Base-by-base conservation (phyloP, 2,329 filamentous ascomycete genomes). In the Pseudogymnoascus sp. region DNA sequence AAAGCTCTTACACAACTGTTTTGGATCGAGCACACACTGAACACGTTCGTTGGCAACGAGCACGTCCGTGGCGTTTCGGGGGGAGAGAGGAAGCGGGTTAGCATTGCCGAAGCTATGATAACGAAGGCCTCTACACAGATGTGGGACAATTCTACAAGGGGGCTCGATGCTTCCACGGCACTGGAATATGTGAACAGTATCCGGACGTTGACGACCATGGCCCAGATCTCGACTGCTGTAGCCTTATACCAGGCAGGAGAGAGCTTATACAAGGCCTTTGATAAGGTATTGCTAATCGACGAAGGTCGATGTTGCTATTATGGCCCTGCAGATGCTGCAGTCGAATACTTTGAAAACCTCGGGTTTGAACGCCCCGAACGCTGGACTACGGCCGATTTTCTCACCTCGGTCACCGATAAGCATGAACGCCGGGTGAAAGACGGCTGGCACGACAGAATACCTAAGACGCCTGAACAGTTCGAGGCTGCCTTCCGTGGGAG, bases 121-220 rank as follows among this genome's bases (percentile, higher is more conserved):
- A 87, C 87, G 5, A 87, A 89, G 72, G 85, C 85, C 0, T 85
- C 87, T 0, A 86, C 92, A 1, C 84, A 89, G 35, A 87, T 86
- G 65, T 92, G 88, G 87, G 89, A 93, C 67, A 93, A 93, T 72
- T 87, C 84, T 0, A 93, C 89, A 0, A 80, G 89, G 58, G 90
- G 90, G n/a, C 77, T 93, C 0, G 89, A 94, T 70, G 87, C 88
- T 1, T 89, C 86, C 1, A 92, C 89, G 0, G 90, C 89, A 4
- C 78, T 92, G 4, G 89, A 92, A 69, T 93, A 90, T 67, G 87
- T 86, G 8, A 87, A 86, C 62, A 86, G 84, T 0, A 76, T 88
- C 1, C 80, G 86, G 12, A 81, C 87, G 63, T 89, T 92, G 84
- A 92, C 90, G 3, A 87, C 92, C 64, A 83, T 92, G 64, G 86